Percentiles rank a stretch among this genome's conserved stretches.
phyloP scores from a whole-genome alignment of 169 alveolate species.

The Plasmodium gonderi region DNA sequence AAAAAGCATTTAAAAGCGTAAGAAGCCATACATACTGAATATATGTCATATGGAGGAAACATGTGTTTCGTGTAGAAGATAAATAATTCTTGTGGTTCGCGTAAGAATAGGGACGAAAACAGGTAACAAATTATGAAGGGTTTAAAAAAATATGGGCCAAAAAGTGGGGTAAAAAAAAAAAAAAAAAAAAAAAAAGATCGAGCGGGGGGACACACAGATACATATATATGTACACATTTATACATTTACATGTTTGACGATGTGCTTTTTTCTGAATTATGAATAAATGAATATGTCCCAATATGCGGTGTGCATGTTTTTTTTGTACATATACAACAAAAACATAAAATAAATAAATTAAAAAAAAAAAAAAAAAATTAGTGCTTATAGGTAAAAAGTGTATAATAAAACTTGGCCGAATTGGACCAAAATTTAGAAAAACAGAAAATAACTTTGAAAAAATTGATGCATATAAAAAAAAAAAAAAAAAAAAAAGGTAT shows the following conservation, averaged over 20 bases:
- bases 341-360: not conserved
- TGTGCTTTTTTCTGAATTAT: not conserved
- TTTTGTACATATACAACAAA: conserved; percentile 3
- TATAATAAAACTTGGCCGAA: not conserved
- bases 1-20: conserved; percentile 66
- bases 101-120: not conserved
- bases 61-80: not conserved
- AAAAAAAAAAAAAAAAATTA: not conserved
- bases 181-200: not conserved
- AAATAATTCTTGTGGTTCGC: not conserved
- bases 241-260: not conserved
- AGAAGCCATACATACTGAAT: conserved; percentile 16
- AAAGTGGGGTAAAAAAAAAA: not conserved
- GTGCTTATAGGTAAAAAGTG: not conserved
- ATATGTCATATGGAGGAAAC: not conserved
- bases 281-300: not conserved
- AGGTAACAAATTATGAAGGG: conserved; percentile 41
- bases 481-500: not conserved
- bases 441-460: not conserved
- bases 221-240: conserved; percentile 10
- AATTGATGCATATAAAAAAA: not conserved
- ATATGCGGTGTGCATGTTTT: not conserved
- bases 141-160: not conserved
- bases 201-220: not conserved
- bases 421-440: not conserved